Base-by-base conservation (phyloP, 2,329 filamentous ascomycete genomes). In the Hirsutella rhossiliensis region DNA sequence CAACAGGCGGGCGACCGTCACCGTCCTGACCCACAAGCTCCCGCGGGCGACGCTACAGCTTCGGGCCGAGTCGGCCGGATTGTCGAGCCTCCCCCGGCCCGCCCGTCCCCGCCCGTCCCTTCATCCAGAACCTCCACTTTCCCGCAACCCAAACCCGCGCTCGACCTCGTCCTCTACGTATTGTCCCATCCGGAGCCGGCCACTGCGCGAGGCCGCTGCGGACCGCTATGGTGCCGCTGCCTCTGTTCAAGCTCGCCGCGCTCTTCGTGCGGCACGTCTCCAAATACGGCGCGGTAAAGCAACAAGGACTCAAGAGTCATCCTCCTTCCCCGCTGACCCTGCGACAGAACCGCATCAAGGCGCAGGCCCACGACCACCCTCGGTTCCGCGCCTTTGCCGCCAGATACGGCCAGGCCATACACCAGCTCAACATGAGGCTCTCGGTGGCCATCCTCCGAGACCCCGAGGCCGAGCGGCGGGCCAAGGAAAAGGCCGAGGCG, bases 251-350 rank as follows among this genome's bases (percentile, higher is more conserved):
- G 64, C 75, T 82, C 51, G 78, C 72, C 19, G 62, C 78, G 45
- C 68, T 82, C 40, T 78, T 82, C 51, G 67, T 82, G 55, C 72
- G 76, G 52, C 78, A 82, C 56, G 63, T 82, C 43, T 82, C 78
- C 45, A 82, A 82, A 63, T 82, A 82, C 68, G 78, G 78, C 56
- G 78, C 79, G 44, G 78, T 82, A 73, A n/a, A 52, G 76, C 63
- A 40, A n/a, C 18, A 20, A 18, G 27, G 5, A 5, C 18, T 5
- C 13, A 3, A 8, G 17, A 12, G 7, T 7, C 40, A 9, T 34
- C 29, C 19, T 11, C 34, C 18, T 23, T 9, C 44, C 17, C 41
- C 31, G 43, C 53, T 57, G 43, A 57, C 43, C 36, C 27, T 30
- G 4, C 9, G 19, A 11, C 48, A 82, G 78, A 82, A 82, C 57